Base-by-base conservation (phyloP, 2,329 filamentous ascomycete genomes). In the Drechslera avenae region DNA sequence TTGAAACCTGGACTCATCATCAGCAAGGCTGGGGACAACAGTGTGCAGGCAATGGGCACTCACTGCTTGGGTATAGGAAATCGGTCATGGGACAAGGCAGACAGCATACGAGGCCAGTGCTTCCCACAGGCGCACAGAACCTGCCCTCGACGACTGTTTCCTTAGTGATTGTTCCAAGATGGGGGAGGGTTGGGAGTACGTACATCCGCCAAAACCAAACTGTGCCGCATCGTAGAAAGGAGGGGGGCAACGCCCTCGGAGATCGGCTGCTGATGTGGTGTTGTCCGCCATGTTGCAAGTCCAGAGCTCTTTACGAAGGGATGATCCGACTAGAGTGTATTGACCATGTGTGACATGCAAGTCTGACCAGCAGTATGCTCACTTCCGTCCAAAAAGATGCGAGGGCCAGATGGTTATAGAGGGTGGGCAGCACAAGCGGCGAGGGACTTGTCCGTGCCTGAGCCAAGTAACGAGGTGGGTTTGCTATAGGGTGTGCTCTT, bases 51-150 rank as follows among this genome's bases (percentile, higher is more conserved):
- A 37, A 26, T 4, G 14, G 4, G n/a, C 13, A 45, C 75, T 62
- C 69, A 85, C 82, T 76, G 52, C 83, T 75, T 17, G 81, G 79
- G 62, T 87, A 88, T 34, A 83, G 75, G 87, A 88, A 97, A 50
- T 93, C 84, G 9, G 89, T 88, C 66, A 90, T 81, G 26, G 94
- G 94, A 73, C 94, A 99, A 54, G 94, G 94, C 50, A 99, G 75
- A 73, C 94, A 99, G 73, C 94, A 99, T 30, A 78, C 79, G 4
- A 86, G 62, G 30, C 79, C 78, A 18, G 82, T 59, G 4, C 64
- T 48, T 7, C 72, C 57, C 8, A 82, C 60, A 0, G 71, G 60
- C 37, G 83, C 76, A 71, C 82, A 90, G 58, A 86, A 80, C 52
- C 87, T 81, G 50, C 82, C 83, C 35, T 69, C 67, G 30, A 80